Conservation (phyloP, 495 filamentous ascomycete species). For the Peziza echinospora region DNA sequence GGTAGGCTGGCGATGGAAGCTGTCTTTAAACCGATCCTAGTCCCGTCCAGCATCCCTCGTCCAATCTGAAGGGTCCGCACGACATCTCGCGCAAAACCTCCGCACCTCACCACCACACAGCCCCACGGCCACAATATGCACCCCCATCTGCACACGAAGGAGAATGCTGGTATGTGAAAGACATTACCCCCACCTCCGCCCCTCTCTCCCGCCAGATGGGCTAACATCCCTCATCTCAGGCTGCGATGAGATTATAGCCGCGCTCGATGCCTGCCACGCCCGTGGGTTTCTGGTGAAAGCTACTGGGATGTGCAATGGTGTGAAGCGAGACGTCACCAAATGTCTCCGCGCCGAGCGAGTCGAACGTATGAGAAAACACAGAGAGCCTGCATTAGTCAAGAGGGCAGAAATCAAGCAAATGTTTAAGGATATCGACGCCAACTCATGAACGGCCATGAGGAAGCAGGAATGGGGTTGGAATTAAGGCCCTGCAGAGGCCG, state of each 20-base stretch:
- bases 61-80: too few species aligned
- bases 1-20: too few species aligned
- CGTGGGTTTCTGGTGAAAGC: slow-evolving; percentile 75
- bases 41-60: too few species aligned
- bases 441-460: slow-evolving; percentile 31
- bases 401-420: slow-evolving; percentile 42
- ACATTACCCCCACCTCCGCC: neutral
- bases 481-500: too few species aligned
- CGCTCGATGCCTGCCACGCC: slow-evolving; percentile 89
- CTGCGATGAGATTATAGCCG: slow-evolving; percentile 79
- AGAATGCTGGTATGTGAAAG: slow-evolving; percentile 49
- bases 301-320: slow-evolving; percentile 69
- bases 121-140: too few species aligned
- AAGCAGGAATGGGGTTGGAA: too few species aligned
- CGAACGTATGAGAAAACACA: slow-evolving; percentile 54
- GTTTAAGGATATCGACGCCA: slow-evolving; percentile 70
- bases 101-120: too few species aligned
- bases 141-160: slow-evolving; percentile 82
- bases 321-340: slow-evolving; percentile 57
- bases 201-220: neutral
- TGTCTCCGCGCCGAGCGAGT: slow-evolving; percentile 62
- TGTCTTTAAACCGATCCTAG: too few species aligned
- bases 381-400: slow-evolving; percentile 46
- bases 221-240: slow-evolving; percentile 27
- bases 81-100: neutral